Conservation (phyloP, 345 rosid species). For the Acer saccharum region DNA sequence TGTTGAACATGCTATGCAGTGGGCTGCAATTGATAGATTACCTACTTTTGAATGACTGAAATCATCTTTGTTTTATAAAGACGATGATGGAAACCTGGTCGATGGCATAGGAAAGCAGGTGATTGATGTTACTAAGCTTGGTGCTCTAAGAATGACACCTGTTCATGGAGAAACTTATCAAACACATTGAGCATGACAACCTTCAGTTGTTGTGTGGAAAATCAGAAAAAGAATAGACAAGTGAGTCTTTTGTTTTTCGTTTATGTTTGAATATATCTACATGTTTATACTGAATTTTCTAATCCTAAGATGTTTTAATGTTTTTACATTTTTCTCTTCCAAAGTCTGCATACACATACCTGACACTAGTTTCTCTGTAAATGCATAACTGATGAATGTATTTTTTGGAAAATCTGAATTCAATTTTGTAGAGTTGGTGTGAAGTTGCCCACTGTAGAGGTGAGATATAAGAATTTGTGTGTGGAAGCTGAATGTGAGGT, state of each 20-base stretch:
- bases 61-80: constrained; percentile 45
- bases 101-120: constrained; percentile 35
- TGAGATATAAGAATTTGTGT: constrained; percentile 51
- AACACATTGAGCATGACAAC: constrained; percentile 69
- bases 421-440: constrained; percentile 54
- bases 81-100: constrained; percentile 13
- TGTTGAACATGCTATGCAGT: constrained; percentile 48
- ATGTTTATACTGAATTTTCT: too few species aligned
- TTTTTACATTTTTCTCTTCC: neutral
- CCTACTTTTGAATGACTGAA: constrained; percentile 66
- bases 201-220: constrained; percentile 51
- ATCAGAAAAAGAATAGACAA: constrained; percentile 53
- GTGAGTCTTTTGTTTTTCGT: constrained; percentile 29
- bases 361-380: neutral
- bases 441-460: constrained; percentile 61
- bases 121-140: constrained; percentile 60
- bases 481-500: constrained; percentile 73
- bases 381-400: neutral
- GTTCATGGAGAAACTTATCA: constrained; percentile 65
- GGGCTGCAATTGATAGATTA: constrained; percentile 72
- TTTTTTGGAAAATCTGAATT: constrained; percentile 3
- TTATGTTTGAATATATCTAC: neutral
- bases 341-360: neutral
- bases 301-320: too few species aligned
- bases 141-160: constrained; percentile 48